Percentiles rank a stretch among this genome's conserved stretches.
Conservation (phyloP, 73 alveolate species). For the Tetrahymena elliotti region DNA sequence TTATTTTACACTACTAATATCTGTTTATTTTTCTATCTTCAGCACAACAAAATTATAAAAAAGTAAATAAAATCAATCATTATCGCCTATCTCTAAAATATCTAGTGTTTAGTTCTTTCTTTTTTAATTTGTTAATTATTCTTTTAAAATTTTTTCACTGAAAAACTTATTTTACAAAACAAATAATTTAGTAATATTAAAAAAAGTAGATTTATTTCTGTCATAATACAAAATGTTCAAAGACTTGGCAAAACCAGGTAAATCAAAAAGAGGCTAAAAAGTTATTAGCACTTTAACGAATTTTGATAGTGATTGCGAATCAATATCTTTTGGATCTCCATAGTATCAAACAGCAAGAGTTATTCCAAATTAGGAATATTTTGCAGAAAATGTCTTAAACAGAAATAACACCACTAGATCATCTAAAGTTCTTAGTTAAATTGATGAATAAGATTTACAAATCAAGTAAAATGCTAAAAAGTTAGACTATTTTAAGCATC, state of each 20-base stretch:
- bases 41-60: not conserved
- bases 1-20: not conserved
- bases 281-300: not conserved
- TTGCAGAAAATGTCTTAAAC: not conserved
- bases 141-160: not conserved
- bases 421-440: not conserved
- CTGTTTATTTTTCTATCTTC: no score
- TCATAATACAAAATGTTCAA: not conserved
- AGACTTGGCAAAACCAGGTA: not conserved
- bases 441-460: not conserved
- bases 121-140: not conserved
- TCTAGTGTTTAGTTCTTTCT: not conserved
- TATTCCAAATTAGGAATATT: not conserved
- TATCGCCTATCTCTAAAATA: not conserved
- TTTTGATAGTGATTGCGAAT: not conserved
- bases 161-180: not conserved
- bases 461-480: not conserved
- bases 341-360: not conserved
- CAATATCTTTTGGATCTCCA: not conserved
- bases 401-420: not conserved
- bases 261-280: not conserved
- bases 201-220: not conserved
- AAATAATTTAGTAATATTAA: not conserved
- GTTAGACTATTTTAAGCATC: not conserved
- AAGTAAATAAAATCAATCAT: not conserved